Base-by-base conservation (phyloP, 306 rosid genomes). In the Ormosia semicastrata region DNA sequence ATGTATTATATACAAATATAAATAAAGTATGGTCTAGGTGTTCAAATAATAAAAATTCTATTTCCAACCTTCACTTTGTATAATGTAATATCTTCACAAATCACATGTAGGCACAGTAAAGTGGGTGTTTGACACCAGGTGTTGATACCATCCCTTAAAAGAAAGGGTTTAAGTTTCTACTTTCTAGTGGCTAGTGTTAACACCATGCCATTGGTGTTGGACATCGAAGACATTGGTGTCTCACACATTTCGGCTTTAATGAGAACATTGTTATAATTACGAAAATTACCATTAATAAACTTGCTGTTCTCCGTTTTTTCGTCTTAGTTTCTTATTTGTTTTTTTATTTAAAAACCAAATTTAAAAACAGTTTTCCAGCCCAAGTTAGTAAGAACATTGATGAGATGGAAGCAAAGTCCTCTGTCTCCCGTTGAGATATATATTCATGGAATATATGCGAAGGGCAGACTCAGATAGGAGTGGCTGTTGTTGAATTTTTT, bases 401-500 rank as follows among this genome's bases (percentile, higher is more conserved):
- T n/a, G n/a, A n/a, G n/a, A n/a, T n/a, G n/a, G n/a, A n/a, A n/a
- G n/a, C n/a, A n/a, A n/a, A n/a, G n/a, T n/a, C n/a, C n/a, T n/a
- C n/a, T n/a, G 24, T 24, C 1, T 37, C 12, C 69, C 44, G 24
- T 44, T 68, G 34, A 59, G 75, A 58, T 49, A 58, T 24, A 24
- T 24, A 24, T 24, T 24, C 24, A 24, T 47, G 77, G 69, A 71
- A 72, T 71, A 87, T 52, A 18, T 66, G 73, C 33, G 46, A 73
- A 34, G 69, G 52, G 57, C 39, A 52, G 15, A 52, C 47, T 40
- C 7, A 6, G 54, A 34, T 49, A 79, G 62, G 79, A 78, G 58
- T 76, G 71, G 82, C 57, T 76, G 78, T n/a, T n/a, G n/a, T 72
- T 82, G 86, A 82, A n/a, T n/a, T n/a, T n/a, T n/a, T n/a, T n/a